Evolutionary conservation across 192 early-diverging fungal species (phyloP).

Genomic region (Pecoramyces ruminantium): DNA sequence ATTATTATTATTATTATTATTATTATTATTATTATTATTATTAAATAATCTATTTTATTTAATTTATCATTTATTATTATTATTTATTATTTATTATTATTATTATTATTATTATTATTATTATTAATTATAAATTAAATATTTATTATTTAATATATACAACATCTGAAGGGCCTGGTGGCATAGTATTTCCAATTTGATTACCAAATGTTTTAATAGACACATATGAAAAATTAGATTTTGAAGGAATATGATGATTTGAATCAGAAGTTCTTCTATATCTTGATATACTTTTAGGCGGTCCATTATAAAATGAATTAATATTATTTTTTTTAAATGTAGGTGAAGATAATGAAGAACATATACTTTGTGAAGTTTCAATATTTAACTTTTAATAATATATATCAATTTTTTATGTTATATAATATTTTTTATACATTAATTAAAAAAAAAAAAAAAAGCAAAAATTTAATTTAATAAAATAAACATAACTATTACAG

Average conservation of each 20-base stretch:
- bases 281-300: neutral
- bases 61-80: no score
- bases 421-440: no score
- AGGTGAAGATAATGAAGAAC: neutral
- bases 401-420: no score
- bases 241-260: neutral
- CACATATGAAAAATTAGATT: neutral
- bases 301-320: neutral
- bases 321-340: neutral
- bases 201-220: neutral
- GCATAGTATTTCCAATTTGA: neutral
- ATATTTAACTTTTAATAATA: neutral
- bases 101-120: no score
- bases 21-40: no score
- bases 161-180: neutral
- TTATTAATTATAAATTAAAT: neutral
- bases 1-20: no score
- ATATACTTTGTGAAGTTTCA: neutral
- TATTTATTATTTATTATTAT: no score
- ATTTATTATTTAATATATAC: neutral
- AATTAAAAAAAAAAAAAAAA: no score
- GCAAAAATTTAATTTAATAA: no score
- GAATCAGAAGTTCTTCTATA: neutral
- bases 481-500: no score
- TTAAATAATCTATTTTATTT: no score